These are phyloP conservation scores for Sphagnurus paluster DNA, from an alignment of 1,284 basidiomycete genomes.

Conservation along the genomic window DNA sequence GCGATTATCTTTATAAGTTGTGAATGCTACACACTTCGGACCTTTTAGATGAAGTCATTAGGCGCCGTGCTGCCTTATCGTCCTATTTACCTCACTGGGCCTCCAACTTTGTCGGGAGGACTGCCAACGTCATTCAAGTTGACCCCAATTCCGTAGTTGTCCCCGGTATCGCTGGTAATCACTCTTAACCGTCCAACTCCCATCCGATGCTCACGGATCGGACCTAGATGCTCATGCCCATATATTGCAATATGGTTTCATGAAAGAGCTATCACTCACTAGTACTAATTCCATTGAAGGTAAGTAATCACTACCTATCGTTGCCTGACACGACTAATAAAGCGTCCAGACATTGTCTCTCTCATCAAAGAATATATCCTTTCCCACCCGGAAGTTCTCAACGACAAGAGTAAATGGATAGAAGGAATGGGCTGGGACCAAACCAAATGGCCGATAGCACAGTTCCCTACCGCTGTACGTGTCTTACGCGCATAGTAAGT, in stretches of 20 bases:
- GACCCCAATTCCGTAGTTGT: slow-evolving; percentile 53
- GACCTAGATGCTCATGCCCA: slow-evolving; percentile 81
- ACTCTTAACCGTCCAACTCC: neutral
- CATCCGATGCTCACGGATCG: neutral
- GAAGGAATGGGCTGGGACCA: slow-evolving; percentile 94
- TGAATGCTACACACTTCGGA: slow-evolving; percentile 3
- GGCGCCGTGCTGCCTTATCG: slow-evolving; percentile 4
- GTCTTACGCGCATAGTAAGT: neutral
- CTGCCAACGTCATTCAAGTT: slow-evolving; percentile 37
- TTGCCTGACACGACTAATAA: neutral
- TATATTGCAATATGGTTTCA: slow-evolving; percentile 69
- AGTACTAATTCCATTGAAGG: slow-evolving; percentile 62
- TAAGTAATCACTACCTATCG: slow-evolving; percentile 22
- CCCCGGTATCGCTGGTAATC: slow-evolving; percentile 68
- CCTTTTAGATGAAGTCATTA: slow-evolving; percentile 15
- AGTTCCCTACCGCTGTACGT: slow-evolving; percentile 80
- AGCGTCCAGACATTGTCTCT: slow-evolving; percentile 68
- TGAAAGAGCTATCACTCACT: slow-evolving; percentile 62
- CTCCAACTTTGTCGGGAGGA: slow-evolving; percentile 3
- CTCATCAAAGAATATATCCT: slow-evolving; percentile 65
- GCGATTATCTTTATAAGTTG: neutral
- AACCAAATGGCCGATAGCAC: slow-evolving; percentile 65
- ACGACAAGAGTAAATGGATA: slow-evolving; percentile 67
- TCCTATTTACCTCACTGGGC: slow-evolving; percentile 7
- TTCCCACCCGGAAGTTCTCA: slow-evolving; percentile 52